Evolutionary conservation across 257 asterid species (phyloP).

Genomic region (Solanum chiquidenum): DNA sequence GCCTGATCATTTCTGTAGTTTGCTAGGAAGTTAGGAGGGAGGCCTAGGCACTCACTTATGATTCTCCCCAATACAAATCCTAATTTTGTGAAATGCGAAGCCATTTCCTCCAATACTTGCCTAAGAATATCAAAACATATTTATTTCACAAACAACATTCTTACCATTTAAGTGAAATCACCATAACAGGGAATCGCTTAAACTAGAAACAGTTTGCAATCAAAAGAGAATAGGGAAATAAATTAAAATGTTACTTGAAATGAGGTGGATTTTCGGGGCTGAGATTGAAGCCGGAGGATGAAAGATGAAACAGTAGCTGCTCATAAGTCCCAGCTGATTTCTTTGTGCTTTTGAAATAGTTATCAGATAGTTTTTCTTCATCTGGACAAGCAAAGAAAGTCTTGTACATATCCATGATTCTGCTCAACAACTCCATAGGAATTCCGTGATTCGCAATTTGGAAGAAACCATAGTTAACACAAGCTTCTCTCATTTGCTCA

Average conservation of each 20-base stretch:
- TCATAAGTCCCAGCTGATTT: conserved; percentile 13
- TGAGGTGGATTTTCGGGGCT: conserved; percentile 6
- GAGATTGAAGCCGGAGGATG: conserved; percentile 11
- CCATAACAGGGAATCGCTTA: background rate
- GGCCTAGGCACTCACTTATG: conserved; percentile 41
- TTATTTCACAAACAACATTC: background rate
- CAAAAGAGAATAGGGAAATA: background rate
- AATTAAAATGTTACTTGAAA: background rate
- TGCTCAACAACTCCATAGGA: conserved; percentile 15
- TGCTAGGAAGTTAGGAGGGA: conserved; percentile 25
- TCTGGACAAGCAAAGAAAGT: conserved; percentile 19
- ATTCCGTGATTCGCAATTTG: conserved; percentile 30
- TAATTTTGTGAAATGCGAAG: conserved; percentile 11
- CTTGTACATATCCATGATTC: conserved; percentile 21
- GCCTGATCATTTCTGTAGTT: conserved; percentile 31
- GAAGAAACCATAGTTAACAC: conserved; percentile 35
- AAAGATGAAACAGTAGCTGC: conserved; percentile 22
- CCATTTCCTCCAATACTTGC: conserved; percentile 28
- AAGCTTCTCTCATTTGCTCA: background rate
- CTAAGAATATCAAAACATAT: conserved; percentile 1
- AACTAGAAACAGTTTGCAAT: background rate
- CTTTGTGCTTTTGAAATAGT: conserved; percentile 21
- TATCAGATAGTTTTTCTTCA: conserved; percentile 28
- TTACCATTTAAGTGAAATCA: background rate
- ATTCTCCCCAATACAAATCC: conserved; percentile 30